Conservation (phyloP, 2,329 filamentous ascomycete genomes). For the Cytospora chrysosperma region DNA sequence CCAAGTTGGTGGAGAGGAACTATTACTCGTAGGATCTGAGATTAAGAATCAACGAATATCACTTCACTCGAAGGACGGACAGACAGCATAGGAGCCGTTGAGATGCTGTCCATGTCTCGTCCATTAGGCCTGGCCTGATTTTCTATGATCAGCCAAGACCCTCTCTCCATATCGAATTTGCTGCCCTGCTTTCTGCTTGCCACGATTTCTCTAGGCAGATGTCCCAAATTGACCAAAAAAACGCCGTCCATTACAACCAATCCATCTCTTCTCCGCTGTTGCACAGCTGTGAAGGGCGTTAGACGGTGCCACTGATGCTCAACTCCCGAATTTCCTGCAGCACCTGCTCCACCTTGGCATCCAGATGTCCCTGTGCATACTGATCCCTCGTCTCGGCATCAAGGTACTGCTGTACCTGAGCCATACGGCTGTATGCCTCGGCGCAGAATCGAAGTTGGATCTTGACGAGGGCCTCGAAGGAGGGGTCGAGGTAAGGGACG, state of each 20-base stretch:
- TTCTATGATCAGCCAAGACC: neutral
- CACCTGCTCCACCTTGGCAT: conserved; percentile 90
- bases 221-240: neutral
- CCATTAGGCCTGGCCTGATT: neutral
- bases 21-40: neutral
- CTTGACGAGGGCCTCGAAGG: conserved; percentile 96
- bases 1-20: neutral
- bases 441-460: conserved; percentile 97
- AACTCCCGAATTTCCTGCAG: conserved; percentile 94
- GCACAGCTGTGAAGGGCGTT: neutral
- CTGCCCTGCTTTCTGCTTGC: neutral
- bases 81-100: neutral
- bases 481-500: conserved; percentile 94
- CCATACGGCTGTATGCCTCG: conserved; percentile 96
- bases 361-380: conserved; percentile 90
- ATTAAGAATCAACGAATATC: neutral
- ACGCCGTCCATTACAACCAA: neutral
- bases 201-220: neutral
- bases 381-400: conserved; percentile 94
- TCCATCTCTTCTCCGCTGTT: neutral
- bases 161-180: neutral
- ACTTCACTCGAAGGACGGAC: neutral
- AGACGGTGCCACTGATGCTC: conserved; percentile 79
- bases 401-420: conserved; percentile 97
- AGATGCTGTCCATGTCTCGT: neutral